These are phyloP conservation scores for Oryza brachyantha DNA, from an alignment of 176 grass and related monocot species.

Conservation along the genomic window DNA sequence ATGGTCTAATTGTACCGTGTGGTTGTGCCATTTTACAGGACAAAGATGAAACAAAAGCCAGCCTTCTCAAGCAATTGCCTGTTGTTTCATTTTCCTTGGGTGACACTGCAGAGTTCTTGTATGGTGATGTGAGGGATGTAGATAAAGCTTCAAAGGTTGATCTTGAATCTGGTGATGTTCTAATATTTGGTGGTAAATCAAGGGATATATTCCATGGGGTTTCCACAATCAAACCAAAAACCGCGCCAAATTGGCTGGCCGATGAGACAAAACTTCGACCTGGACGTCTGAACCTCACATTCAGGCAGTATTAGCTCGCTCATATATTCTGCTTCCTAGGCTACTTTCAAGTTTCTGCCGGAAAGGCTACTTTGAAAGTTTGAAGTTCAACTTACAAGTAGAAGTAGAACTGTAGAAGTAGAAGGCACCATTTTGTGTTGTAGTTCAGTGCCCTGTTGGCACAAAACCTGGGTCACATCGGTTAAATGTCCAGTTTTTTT, in stretches of 20 bases:
- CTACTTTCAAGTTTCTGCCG: no score
- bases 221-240: constrained; percentile 22
- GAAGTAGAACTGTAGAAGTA: no score
- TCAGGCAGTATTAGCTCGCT: constrained; percentile 36
- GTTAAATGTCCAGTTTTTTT: neutral
- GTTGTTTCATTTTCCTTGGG: constrained; percentile 61
- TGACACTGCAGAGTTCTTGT: constrained; percentile 55
- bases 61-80: constrained; percentile 40
- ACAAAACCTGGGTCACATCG: neutral
- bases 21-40: constrained; percentile 32
- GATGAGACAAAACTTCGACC: constrained; percentile 45
- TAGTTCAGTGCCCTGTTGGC: neutral
- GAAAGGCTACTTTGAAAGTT: no score
- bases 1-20: neutral
- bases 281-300: constrained; percentile 63
- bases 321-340: no score
- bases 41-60: constrained; percentile 45
- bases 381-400: no score
- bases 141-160: constrained; percentile 38
- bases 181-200: constrained; percentile 57
- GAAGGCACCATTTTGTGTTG: neutral
- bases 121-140: constrained; percentile 27
- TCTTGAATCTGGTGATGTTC: constrained; percentile 59
- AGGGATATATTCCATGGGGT: constrained; percentile 53
- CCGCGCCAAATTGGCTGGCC: constrained; percentile 22